phyloP scores from a whole-genome alignment of 2,329 filamentous ascomycete genomes.

The Talaromyces sp. region DNA sequence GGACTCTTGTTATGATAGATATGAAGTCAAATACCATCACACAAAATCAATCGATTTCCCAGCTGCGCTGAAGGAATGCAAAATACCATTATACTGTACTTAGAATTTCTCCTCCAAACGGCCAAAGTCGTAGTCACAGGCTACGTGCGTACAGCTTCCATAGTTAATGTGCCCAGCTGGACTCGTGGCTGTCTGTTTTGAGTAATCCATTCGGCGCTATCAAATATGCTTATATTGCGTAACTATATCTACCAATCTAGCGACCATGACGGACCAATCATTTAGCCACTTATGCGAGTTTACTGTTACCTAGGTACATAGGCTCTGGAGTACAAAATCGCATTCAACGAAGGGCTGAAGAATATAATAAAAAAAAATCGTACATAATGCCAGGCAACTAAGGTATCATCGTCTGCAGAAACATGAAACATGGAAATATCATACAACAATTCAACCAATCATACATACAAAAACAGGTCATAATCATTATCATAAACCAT shows the following conservation, averaged over 20 bases:
- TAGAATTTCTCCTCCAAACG: no score
- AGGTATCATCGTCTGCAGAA: constrained; percentile 2
- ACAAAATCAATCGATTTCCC: not conserved
- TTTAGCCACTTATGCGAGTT: not conserved
- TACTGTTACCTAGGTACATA: not conserved
- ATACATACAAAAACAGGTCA: not conserved
- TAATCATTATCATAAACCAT: not conserved
- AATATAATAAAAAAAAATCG: not conserved
- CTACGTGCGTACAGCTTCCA: not conserved
- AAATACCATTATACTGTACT: no score
- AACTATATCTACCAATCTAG: not conserved
- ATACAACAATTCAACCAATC: not conserved
- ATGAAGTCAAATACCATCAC: no score
- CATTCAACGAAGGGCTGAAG: not conserved
- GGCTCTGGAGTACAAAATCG: not conserved
- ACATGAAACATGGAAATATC: not conserved
- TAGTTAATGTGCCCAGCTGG: not conserved
- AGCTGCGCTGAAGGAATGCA: not conserved
- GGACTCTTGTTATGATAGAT: no score
- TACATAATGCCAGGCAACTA: not conserved
- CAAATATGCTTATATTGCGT: not conserved
- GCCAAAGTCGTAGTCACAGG: no score
- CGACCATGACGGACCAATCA: not conserved
- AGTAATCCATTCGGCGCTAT: constrained; percentile 8
- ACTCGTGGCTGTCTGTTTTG: not conserved